Base-by-base conservation (phyloP, 1,284 basidiomycete species). In the Puccinia horiana region DNA sequence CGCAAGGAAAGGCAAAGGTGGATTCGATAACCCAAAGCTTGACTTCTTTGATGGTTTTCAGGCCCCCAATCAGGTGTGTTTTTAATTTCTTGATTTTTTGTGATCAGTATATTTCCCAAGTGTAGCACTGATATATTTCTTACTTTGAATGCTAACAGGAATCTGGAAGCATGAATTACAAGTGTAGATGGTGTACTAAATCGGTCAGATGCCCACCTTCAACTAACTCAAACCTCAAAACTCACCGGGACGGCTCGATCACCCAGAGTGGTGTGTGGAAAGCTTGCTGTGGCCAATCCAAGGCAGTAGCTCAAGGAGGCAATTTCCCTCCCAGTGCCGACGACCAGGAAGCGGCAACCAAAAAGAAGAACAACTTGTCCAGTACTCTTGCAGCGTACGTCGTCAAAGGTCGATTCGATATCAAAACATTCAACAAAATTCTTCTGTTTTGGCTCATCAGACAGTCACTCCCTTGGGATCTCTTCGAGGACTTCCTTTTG, bases 381-480 rank as follows among this genome's bases (percentile, higher is more conserved):
- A 8, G 65, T 20, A 67, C 32, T 3, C 65, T 67, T 8, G 40
- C 65, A 11, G 37, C 35, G 3, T 67, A 40, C 37, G 40, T 67
- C 14, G 3, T 4, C 6, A 67, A 67, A 67, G 65, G 65, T 6
- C 32, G 35, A 26, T 67, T 67, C 20, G 29, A 65, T 35, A 32
- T 9, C 20, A 65, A 65, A 8, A 65, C 61, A 6, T 8, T 65
- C 6, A 67, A 67, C 37, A 67, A 67, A 42, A 3, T 67, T 5
- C 40, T 67, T n/a, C 6, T 67, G 3, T 42, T 67, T 26, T 67
- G 65, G 65, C 8, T 67, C 20, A 67, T 67, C 65, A 32, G 35
- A 37, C 65, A 67, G 12, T 67, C 65, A 42, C 65, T 67, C 40
- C 65, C 65, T 40, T 67, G 65, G 65, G 32, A 16, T 67, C 20